These are phyloP conservation scores for Trametes gibbosa DNA, from an alignment of 768 basidiomycete genomes.

Conservation along the genomic window DNA sequence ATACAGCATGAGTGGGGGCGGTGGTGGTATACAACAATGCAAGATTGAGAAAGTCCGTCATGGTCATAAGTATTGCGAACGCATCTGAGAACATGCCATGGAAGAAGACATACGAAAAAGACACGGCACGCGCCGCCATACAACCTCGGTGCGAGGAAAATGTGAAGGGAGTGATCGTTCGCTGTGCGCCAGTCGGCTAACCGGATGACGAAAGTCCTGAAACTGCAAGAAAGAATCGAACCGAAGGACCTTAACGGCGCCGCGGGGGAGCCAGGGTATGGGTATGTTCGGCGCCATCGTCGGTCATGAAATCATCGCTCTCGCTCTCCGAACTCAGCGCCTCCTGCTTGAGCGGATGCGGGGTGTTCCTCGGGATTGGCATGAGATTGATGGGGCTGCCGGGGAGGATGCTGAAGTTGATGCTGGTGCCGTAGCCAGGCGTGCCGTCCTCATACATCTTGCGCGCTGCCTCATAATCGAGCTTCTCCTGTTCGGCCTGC, in stretches of 20 bases:
- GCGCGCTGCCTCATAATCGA: conserved; percentile 85
- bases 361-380: conserved; percentile 36
- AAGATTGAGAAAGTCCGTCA: conserved; percentile 19
- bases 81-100: conserved; percentile 5
- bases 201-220: conserved; percentile 11
- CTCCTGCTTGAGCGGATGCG: conserved; percentile 52
- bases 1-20: conserved; percentile 35
- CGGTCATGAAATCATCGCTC: conserved; percentile 38
- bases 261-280: conserved; percentile 18
- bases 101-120: conserved; percentile 12
- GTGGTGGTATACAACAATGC: conserved; percentile 33
- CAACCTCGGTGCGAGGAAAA: conserved; percentile 1
- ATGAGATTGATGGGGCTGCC: conserved; percentile 53
- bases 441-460: conserved; percentile 86
- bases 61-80: conserved; percentile 19
- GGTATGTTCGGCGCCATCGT: conserved; percentile 24
- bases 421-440: conserved; percentile 62
- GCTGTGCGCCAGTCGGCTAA: conserved; percentile 2
- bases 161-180: conserved; percentile 8
- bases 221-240: conserved; percentile 4
- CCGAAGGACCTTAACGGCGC: conserved; percentile 17
- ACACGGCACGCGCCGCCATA: conserved; percentile 12
- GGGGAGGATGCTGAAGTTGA: conserved; percentile 79
- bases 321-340: conserved; percentile 70
- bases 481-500: conserved; percentile 93